Base-by-base conservation (phyloP, 2,329 filamentous ascomycete genomes). In the Ramichloridium luteum region DNA sequence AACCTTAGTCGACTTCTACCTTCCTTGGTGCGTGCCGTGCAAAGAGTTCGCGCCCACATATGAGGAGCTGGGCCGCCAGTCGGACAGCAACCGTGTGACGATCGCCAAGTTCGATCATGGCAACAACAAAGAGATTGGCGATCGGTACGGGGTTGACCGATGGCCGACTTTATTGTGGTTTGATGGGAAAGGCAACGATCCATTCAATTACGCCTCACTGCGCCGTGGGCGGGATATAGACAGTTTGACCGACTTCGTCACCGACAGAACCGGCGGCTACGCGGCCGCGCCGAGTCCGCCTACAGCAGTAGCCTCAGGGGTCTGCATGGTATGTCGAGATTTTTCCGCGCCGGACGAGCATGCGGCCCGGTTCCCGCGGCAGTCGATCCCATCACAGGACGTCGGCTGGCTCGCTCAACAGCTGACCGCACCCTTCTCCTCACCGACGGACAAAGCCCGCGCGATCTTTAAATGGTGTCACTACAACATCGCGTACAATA, bases 1-100 rank as follows among this genome's bases (percentile, higher is more conserved):
- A 26, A 86, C 90, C 0, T 77, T 98, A 15, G 85, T 96, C 49
- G 86, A 96, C 60, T 98, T 98, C 72, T 96, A 93, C 55, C 90
- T 90, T 18, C 86, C 88, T 14, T 98, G 90, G 90, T 44, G 41
- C 20, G 39, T 35, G 9, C 37, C 41, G 16, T 44, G 41, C 16
- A 31, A 36, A 11, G 31, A 38, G 13, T 40, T 44, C 32, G 39
- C 41, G 20, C 41, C 41, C 15, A 35, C 36, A 11, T 44, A 44
- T 16, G 35, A 41, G 13, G 34, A 38, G 16, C 9, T 44, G 9
- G 32, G 36, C 13, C 20, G 25, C 17, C 20, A 40, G 13, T 33
- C 37, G 16, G 39, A 32, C 6, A 37, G 36, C 12, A 33, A 33
- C 13, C 36, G 39, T 20, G 36, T 44, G 15, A 31, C 35, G 12